phyloP scores from a whole-genome alignment of 108 stramenopile genomes.

The Phaeodactylum tricornutum region DNA sequence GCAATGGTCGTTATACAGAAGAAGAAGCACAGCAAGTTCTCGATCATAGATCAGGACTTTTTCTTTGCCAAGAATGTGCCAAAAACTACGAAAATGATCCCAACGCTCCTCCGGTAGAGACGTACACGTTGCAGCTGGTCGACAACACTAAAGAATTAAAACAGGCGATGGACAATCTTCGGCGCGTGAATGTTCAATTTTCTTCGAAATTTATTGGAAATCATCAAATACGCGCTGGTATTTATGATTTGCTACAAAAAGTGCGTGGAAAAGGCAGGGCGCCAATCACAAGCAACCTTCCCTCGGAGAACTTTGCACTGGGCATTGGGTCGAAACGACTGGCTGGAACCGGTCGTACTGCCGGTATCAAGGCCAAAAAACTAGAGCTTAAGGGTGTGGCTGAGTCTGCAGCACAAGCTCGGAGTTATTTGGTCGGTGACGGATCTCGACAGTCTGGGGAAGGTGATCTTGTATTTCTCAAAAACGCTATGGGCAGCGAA shows the following conservation, averaged over 20 bases:
- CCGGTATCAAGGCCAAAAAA: conserved; percentile 62
- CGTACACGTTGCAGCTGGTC: conserved; percentile 63
- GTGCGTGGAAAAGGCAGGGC: conserved; percentile 44
- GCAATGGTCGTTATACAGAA: conserved; percentile 83
- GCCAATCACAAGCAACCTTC: conserved; percentile 78
- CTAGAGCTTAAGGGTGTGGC: conserved; percentile 61
- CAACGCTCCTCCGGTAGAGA: conserved; percentile 41
- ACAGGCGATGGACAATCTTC: conserved; percentile 63
- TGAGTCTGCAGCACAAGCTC: conserved; percentile 23
- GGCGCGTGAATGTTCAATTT: conserved; percentile 52
- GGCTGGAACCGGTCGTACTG: conserved; percentile 84
- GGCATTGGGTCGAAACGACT: conserved; percentile 79
- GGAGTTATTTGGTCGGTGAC: conserved; percentile 30
- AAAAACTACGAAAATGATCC: conserved; percentile 52
- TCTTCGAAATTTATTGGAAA: conserved; percentile 59
- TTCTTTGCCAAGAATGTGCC: conserved; percentile 77
- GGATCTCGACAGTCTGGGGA: conserved; percentile 18
- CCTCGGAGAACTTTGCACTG: conserved; percentile 79
- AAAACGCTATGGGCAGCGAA: conserved; percentile 85
- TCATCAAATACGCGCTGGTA: conserved; percentile 54
- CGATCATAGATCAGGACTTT: conserved; percentile 62
- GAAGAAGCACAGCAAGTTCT: conserved; percentile 74
- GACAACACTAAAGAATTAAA: conserved; percentile 74
- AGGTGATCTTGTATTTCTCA: conserved; percentile 69
- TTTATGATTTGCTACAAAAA: conserved; percentile 84